Conservation (phyloP, 352 stramenopile species). For the Saprolegnia diclina region DNA sequence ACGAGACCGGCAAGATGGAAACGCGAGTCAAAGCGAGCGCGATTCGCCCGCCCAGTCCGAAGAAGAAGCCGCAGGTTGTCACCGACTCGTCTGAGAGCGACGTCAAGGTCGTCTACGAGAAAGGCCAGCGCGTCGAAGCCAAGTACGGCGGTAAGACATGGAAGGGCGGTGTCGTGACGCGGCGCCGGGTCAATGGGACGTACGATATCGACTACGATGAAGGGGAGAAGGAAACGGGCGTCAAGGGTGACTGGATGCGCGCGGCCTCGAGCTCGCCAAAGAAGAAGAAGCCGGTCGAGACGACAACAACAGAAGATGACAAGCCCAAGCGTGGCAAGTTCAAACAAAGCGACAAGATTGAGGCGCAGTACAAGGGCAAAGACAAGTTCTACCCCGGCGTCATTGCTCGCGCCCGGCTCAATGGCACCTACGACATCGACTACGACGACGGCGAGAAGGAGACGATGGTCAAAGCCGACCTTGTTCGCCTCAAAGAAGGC, state of each 20-base stretch:
- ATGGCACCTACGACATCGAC: constrained; percentile 48
- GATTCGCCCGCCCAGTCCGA: not conserved
- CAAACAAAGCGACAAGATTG: constrained; percentile 39
- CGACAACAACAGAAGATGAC: constrained; percentile 32
- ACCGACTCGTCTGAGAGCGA: constrained; percentile 28
- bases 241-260: constrained; percentile 37
- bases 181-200: constrained; percentile 44
- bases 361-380: constrained; percentile 50
- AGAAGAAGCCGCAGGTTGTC: not conserved
- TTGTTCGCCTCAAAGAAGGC: constrained; percentile 26
- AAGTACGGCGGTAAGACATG: constrained; percentile 44
- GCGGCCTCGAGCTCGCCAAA: constrained; percentile 26
- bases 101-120: constrained; percentile 34
- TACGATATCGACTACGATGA: constrained; percentile 57
- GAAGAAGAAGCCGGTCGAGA: constrained; percentile 28
- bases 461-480: constrained; percentile 28
- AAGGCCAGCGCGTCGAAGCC: constrained; percentile 41
- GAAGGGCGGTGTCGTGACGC: constrained; percentile 39
- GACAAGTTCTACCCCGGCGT: constrained; percentile 50
- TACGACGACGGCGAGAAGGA: constrained; percentile 55
- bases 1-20: constrained; percentile 24
- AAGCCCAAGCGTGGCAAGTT: constrained; percentile 34
- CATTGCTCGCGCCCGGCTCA: constrained; percentile 40
- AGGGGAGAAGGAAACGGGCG: constrained; percentile 41
- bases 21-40: not conserved